These are phyloP conservation scores for Parasarocladium wereldwijsianum DNA, from an alignment of 2,329 filamentous ascomycete genomes.

Conservation along the genomic window DNA sequence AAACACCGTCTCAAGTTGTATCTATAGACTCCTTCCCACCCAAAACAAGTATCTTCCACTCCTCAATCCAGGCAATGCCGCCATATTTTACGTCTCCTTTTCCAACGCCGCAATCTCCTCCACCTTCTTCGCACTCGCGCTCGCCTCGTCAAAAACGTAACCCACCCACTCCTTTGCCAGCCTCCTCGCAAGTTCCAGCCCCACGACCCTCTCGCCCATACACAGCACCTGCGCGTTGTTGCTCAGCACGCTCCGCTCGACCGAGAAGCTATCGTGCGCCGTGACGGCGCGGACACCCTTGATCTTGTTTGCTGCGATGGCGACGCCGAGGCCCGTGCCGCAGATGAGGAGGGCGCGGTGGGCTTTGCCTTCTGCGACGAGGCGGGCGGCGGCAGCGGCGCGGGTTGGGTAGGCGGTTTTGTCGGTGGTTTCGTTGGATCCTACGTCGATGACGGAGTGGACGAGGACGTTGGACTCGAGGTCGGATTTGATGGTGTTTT, in stretches of 20 bases:
- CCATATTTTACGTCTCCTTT: constrained; percentile 6
- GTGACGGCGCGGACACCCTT: constrained; percentile 76
- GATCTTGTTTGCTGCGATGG: constrained; percentile 81
- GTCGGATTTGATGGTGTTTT: constrained; percentile 60
- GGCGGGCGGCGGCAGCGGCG: constrained; percentile 54
- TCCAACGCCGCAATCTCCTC: constrained; percentile 26
- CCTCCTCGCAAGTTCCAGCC: constrained; percentile 63
- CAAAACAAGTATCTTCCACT: too few relatives aligned
- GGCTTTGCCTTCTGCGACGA: constrained; percentile 46
- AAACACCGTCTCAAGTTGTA: background rate
- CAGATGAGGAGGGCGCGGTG: constrained; percentile 75
- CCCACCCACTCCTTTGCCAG: constrained; percentile 70
- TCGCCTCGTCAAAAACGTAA: constrained; percentile 59
- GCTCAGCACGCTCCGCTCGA: constrained; percentile 66
- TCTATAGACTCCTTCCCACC: too few relatives aligned
- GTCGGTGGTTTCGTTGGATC: constrained; percentile 49
- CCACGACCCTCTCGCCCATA: constrained; percentile 72
- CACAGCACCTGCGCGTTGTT: constrained; percentile 82
- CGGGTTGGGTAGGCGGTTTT: constrained; percentile 73
- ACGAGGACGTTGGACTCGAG: constrained; percentile 55
- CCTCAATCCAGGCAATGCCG: too few relatives aligned
- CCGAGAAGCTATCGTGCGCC: constrained; percentile 73
- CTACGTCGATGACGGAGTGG: constrained; percentile 56
- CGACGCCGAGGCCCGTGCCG: constrained; percentile 75
- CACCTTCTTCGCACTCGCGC: constrained; percentile 29